These are phyloP conservation scores for Ceratocystiopsis brevicomis DNA, from an alignment of 2,329 filamentous ascomycete species.

Conservation along the genomic window DNA sequence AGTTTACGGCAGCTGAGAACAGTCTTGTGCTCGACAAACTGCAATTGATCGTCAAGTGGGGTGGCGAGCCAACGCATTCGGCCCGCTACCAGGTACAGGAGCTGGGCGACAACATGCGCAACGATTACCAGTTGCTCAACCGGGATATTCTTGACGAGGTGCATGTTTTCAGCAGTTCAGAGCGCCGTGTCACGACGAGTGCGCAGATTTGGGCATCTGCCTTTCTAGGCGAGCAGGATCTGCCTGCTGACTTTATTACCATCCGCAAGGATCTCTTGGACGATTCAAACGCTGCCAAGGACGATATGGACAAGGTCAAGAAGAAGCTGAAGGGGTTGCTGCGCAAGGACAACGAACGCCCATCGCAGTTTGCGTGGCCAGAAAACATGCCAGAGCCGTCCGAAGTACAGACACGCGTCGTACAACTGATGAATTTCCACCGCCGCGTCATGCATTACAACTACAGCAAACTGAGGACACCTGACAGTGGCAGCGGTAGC, in stretches of 20 bases:
- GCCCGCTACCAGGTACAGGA: conserved; percentile 93
- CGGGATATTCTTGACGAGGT: conserved; percentile 82
- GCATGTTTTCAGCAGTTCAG: conserved; percentile 86
- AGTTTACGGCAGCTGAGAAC: conserved; percentile 84
- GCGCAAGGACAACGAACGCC: conserved; percentile 80
- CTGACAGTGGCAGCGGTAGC: background rate
- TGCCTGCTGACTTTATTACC: conserved; percentile 69
- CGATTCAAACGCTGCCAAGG: conserved; percentile 94
- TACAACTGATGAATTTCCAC: conserved; percentile 95
- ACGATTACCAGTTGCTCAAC: conserved; percentile 85
- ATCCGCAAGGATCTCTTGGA: conserved; percentile 89
- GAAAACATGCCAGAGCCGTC: conserved; percentile 87
- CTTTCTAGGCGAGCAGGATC: conserved; percentile 72
- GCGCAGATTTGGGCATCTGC: conserved; percentile 89
- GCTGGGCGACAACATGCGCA: conserved; percentile 85
- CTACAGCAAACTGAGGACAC: conserved; percentile 52
- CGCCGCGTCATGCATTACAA: conserved; percentile 90
- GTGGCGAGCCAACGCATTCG: conserved; percentile 91
- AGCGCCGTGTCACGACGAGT: conserved; percentile 83
- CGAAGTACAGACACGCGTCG: conserved; percentile 76
- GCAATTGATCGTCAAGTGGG: conserved; percentile 97
- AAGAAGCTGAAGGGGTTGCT: conserved; percentile 93
- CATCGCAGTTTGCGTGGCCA: conserved; percentile 95
- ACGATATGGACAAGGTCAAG: conserved; percentile 99
- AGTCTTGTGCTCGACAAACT: conserved; percentile 87